phyloP scores from a whole-genome alignment of 345 rosid genomes.

The Garcia nutans region DNA sequence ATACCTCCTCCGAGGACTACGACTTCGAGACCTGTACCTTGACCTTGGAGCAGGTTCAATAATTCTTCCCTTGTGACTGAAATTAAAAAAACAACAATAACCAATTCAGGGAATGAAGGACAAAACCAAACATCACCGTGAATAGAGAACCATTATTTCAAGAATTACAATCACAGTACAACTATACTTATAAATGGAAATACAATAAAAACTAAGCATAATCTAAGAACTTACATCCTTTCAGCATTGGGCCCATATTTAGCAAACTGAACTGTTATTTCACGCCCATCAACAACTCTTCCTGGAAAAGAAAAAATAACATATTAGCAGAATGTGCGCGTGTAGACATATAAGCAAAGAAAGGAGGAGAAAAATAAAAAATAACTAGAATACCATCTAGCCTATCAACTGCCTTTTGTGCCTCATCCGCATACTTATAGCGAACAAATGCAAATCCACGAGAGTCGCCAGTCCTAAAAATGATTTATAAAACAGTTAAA shows the following conservation, averaged over 20 bases:
- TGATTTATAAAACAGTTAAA: neutral
- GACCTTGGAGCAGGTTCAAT: slow-evolving; percentile 46
- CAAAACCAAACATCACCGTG: neutral
- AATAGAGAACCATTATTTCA: neutral
- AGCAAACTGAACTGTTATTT: slow-evolving; percentile 91
- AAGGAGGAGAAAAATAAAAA: neutral
- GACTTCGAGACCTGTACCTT: slow-evolving; percentile 42
- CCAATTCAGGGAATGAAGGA: neutral
- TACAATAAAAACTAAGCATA: neutral
- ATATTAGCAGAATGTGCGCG: neutral
- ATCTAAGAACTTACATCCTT: slow-evolving; percentile 60
- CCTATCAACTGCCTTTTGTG: slow-evolving; percentile 67
- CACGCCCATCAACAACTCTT: slow-evolving; percentile 89
- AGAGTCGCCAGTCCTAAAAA: slow-evolving; percentile 57
- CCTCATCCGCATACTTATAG: slow-evolving; percentile 66
- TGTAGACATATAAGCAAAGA: neutral
- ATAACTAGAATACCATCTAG: slow-evolving; percentile 45
- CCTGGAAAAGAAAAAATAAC: slow-evolving; percentile 55
- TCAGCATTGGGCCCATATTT: slow-evolving; percentile 99
- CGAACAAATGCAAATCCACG: slow-evolving; percentile 71
- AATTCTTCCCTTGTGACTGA: slow-evolving; percentile 53
- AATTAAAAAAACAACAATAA: neutral
- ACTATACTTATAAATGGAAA: neutral
- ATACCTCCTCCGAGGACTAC: slow-evolving; percentile 54
- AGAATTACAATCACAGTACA: neutral